Conservation (phyloP, 163 green algal genomes). For the Prototheca cutis region DNA sequence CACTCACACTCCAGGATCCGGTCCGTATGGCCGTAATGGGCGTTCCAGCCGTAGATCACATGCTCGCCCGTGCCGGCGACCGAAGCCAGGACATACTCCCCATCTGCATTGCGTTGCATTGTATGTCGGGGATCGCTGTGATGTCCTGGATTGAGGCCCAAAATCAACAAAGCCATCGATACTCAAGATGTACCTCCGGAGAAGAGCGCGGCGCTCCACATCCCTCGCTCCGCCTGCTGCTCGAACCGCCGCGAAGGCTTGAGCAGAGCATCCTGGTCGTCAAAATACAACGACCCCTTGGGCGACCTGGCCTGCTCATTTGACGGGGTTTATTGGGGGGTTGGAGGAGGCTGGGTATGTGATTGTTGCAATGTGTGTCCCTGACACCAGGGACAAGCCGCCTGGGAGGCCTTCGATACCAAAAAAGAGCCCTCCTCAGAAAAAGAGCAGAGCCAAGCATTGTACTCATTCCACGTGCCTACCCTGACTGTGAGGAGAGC, state of each 20-base stretch:
- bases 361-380: too few relatives aligned
- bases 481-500: constrained; percentile 26
- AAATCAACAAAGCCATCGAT: background rate
- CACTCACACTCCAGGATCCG: constrained; percentile 41
- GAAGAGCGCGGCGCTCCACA: background rate
- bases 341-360: too few relatives aligned
- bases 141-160: background rate
- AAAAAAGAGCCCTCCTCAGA: too few relatives aligned
- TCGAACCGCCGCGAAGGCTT: background rate
- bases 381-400: too few relatives aligned
- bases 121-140: too few relatives aligned
- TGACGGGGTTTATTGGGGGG: too few relatives aligned
- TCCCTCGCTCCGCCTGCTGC: background rate
- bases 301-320: too few relatives aligned
- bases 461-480: too few relatives aligned
- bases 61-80: constrained; percentile 36
- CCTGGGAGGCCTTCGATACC: too few relatives aligned
- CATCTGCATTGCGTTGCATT: constrained; percentile 1
- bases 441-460: too few relatives aligned
- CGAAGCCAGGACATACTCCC: constrained; percentile 33
- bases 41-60: constrained; percentile 60
- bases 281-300: too few relatives aligned
- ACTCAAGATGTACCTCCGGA: background rate
- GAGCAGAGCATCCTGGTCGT: background rate
- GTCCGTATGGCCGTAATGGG: constrained; percentile 24